Evolutionary conservation across 108 stramenopile genomes (phyloP).

Genomic region (Conticribra guillardii): DNA sequence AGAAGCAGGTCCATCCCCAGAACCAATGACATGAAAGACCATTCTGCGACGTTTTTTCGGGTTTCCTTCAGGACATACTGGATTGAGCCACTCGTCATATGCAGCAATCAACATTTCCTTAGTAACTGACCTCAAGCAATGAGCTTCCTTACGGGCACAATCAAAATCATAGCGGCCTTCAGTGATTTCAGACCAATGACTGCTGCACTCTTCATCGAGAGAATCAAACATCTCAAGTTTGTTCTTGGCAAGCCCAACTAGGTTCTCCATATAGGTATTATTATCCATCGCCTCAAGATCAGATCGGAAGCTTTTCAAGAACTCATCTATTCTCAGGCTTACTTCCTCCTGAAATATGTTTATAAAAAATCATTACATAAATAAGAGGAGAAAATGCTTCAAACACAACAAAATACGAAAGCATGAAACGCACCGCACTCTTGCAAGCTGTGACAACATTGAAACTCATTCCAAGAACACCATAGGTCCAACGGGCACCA

Average conservation of each 20-base stretch:
- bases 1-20: slow-evolving; percentile 58
- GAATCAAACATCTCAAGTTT: slow-evolving; percentile 85
- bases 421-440: too few relatives aligned
- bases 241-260: slow-evolving; percentile 74
- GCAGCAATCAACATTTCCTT: slow-evolving; percentile 62
- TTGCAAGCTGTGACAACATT: slow-evolving; percentile 66
- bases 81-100: slow-evolving; percentile 81
- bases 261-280: slow-evolving; percentile 66
- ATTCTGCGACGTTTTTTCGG: slow-evolving; percentile 51
- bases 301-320: slow-evolving; percentile 64
- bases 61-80: slow-evolving; percentile 37
- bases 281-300: slow-evolving; percentile 59
- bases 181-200: slow-evolving; percentile 70
- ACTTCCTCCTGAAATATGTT: slow-evolving; percentile 36
- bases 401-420: background rate
- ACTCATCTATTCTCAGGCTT: slow-evolving; percentile 64
- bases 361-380: too few relatives aligned
- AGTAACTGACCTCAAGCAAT: slow-evolving; percentile 58
- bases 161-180: slow-evolving; percentile 78
- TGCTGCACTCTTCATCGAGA: slow-evolving; percentile 64
- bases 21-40: slow-evolving; percentile 75
- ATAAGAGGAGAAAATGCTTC: background rate
- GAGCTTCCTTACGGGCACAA: slow-evolving; percentile 66
- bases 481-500: slow-evolving; percentile 42
- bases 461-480: slow-evolving; percentile 76